Evolutionary conservation across 2,329 filamentous ascomycete species (phyloP).

Genomic region (Cladosporium halotolerans): DNA sequence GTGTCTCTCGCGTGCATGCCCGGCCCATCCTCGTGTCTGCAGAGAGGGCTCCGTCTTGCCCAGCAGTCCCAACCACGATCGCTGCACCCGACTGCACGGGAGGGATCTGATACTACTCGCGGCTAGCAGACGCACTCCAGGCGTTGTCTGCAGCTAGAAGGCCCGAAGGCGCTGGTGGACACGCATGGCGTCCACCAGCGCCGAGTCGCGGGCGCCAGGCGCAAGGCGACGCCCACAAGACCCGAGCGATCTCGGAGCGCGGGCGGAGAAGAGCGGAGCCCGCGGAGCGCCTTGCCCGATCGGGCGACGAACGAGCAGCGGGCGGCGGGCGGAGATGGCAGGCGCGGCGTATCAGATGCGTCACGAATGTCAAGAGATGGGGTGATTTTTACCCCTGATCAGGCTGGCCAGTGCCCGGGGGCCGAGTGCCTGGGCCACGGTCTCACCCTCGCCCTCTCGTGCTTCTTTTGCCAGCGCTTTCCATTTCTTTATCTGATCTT

Average conservation of each 20-base stretch:
- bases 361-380: background rate
- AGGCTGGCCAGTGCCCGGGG: background rate
- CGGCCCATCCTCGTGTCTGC: too few relatives aligned
- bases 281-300: constrained; percentile 1
- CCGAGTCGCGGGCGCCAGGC: too few relatives aligned
- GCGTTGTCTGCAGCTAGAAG: constrained; percentile 2
- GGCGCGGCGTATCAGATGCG: constrained; percentile 2
- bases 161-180: too few relatives aligned
- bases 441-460: background rate
- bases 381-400: background rate
- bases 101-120: too few relatives aligned
- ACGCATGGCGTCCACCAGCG: too few relatives aligned
- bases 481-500: constrained; percentile 4
- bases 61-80: too few relatives aligned
- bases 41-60: too few relatives aligned
- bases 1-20: too few relatives aligned
- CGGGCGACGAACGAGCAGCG: background rate
- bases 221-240: background rate
- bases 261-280: background rate
- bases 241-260: constrained; percentile 7
- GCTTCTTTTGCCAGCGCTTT: background rate
- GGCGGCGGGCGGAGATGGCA: too few relatives aligned
- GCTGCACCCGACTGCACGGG: too few relatives aligned
- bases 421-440: too few relatives aligned
- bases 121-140: constrained; percentile 4